Conservation (phyloP, 2,329 filamentous ascomycete species). For the Colletotrichum lupini region DNA sequence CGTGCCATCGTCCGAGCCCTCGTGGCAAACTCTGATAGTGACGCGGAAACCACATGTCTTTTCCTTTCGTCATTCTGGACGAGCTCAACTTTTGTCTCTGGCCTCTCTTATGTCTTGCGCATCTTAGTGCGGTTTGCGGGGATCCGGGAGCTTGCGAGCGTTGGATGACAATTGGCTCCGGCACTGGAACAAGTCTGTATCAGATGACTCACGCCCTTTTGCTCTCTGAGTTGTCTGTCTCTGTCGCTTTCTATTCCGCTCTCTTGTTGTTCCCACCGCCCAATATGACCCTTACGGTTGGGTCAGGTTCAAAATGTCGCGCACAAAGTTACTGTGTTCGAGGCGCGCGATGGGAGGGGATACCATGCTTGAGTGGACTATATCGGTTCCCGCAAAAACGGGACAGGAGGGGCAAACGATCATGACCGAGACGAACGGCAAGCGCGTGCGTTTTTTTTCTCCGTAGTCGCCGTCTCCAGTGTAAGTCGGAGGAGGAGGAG, state of each 20-base stretch:
- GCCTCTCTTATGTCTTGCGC: not conserved
- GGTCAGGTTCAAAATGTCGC: not conserved
- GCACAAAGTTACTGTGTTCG: not conserved
- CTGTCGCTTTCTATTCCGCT: not conserved
- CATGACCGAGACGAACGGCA: not conserved
- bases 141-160: not conserved
- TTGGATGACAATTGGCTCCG: not conserved
- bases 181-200: constrained; percentile 19
- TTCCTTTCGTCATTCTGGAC: not conserved
- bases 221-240: not conserved
- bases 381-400: not conserved
- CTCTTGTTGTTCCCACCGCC: too few relatives aligned
- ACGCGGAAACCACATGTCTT: not conserved
- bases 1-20: constrained; percentile 11
- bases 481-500: not conserved
- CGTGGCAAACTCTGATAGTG: constrained; percentile 20
- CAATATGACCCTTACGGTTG: not conserved
- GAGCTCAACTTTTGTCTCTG: not conserved
- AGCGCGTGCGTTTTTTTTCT: not conserved
- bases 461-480: not conserved
- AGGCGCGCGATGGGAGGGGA: not conserved
- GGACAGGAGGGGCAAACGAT: not conserved
- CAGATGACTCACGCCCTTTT: constrained; percentile 21
- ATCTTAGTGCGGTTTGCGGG: not conserved
- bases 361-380: not conserved